Evolutionary conservation across 108 stramenopile species (phyloP).

Genomic region (Mayamaea pseudoterrestris): DNA sequence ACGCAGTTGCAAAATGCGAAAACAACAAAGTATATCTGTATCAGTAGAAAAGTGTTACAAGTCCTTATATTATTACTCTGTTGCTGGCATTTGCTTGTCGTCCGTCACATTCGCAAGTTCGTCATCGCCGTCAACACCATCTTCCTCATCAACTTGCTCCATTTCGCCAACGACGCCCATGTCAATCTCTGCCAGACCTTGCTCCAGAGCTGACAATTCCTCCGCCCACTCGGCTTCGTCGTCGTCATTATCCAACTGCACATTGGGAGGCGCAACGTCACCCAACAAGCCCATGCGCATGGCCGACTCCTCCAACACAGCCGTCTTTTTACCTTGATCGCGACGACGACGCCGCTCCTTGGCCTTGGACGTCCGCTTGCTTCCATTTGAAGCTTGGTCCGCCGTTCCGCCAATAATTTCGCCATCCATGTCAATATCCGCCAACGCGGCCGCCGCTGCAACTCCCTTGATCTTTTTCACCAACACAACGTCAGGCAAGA

Average conservation of each 20-base stretch:
- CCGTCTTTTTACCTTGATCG: slow-evolving; percentile 59
- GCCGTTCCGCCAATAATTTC: slow-evolving; percentile 1
- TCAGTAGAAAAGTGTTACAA: too few species aligned
- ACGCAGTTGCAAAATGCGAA: too few species aligned
- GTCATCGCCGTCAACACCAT: too few species aligned
- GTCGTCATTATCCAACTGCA: slow-evolving; percentile 15
- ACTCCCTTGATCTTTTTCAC: slow-evolving; percentile 81
- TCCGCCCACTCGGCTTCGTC: slow-evolving; percentile 14
- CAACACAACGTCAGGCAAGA: slow-evolving; percentile 88
- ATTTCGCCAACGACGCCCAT: neutral
- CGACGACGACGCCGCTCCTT: slow-evolving; percentile 38
- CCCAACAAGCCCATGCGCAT: slow-evolving; percentile 76
- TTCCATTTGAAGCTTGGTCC: slow-evolving; percentile 7
- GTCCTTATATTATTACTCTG: too few species aligned
- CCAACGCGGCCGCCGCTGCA: slow-evolving; percentile 8
- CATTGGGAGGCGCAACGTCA: slow-evolving; percentile 28
- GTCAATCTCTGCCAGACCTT: neutral
- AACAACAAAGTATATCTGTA: too few species aligned
- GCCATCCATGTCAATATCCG: too few species aligned
- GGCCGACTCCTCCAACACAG: slow-evolving; percentile 54
- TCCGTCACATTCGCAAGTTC: too few species aligned
- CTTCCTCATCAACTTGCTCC: too few species aligned
- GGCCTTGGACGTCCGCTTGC: slow-evolving; percentile 29
- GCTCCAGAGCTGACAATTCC: neutral
- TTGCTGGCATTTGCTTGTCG: too few species aligned